Evolutionary conservation across 1,139 yeast genomes (phyloP), one percentile per base, ranked within the genome.

Genomic region (Ashbya aceris): DNA sequence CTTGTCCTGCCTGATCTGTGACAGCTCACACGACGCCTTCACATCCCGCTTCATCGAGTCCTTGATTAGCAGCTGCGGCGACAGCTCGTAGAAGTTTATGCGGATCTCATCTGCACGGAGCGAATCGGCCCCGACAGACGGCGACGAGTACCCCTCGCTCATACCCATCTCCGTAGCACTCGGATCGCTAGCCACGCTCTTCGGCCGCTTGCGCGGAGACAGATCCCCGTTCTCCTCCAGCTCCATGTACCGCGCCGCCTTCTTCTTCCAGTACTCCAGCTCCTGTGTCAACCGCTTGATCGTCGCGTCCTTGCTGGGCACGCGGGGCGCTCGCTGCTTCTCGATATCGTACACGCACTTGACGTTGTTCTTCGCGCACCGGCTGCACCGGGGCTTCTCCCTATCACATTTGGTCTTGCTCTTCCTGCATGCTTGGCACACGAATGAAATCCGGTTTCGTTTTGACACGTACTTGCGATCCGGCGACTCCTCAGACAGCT

Each of bases 391-490:
- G 10, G 63, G 62, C 40, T 59, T 61, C 33, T 49, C 54, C 35
- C 56, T 52, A 42, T 61, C 64, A 44, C 66, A 61, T 43, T 56
- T 60, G 1, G 63, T 57, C 43, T 58, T 57, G 1, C 60, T 52
- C 36, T 50, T 51, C 40, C 64, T 46, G 40, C 65, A 61, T 1
- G 53, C 52, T 39, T 56, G 54, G 40, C 65, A 61, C 10, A 60
- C 64, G 42, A 52, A 61, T 0, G 64, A 61, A 2, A 61, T 41
- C 37, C 63, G 50, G 36, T 60, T 54, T 35, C 65, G 48, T 36
- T 50, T 57, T 3, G 38, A 27, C 2, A 28, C 33, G 17, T 26
- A 20, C 10, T 32, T 26, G 9, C 30, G 11, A 10, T 41, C 33
- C 27, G 37, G 37, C 7, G 37, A 34, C 37, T 23, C 37, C 5